Percentiles rank a stretch among this genome's conserved stretches.
These are phyloP conservation scores for Lumnitzera littorea DNA, from an alignment of 345 rosid species.

Conservation along the genomic window DNA sequence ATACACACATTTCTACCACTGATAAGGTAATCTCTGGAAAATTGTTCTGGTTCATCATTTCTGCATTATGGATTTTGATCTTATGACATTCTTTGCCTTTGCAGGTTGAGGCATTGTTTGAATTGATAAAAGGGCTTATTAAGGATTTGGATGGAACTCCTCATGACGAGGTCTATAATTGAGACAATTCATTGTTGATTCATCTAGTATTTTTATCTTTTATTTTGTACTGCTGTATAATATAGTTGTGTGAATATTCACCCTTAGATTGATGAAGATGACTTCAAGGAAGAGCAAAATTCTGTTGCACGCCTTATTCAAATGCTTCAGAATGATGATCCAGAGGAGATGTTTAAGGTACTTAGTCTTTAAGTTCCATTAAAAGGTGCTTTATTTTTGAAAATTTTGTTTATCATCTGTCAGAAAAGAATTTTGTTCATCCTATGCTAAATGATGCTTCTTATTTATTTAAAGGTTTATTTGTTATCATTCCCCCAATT, in stretches of 20 bases:
- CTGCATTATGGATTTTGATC: constrained; percentile 11
- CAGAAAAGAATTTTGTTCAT: too few species aligned
- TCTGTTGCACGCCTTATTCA: constrained; percentile 95
- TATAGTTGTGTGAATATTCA: background rate
- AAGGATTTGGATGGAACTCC: constrained; percentile 69
- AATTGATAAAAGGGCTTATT: constrained; percentile 85
- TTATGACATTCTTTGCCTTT: constrained; percentile 11
- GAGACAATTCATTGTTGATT: background rate
- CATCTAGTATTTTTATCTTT: constrained; percentile 7
- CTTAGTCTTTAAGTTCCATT: constrained; percentile 2
- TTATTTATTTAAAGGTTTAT: too few species aligned
- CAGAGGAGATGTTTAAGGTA: constrained; percentile 98
- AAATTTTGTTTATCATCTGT: too few species aligned
- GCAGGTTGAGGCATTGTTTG: constrained; percentile 91
- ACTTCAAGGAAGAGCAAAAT: constrained; percentile 95
- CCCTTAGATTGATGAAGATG: constrained; percentile 80
- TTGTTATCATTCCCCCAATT: too few species aligned
- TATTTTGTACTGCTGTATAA: constrained; percentile 5
- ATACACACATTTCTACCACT: constrained; percentile 61
- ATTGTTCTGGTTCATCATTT: background rate
- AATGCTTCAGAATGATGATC: constrained; percentile 78
- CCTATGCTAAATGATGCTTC: too few species aligned
- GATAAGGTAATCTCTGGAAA: constrained; percentile 50
- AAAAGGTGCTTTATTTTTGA: too few species aligned
- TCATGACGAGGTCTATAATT: constrained; percentile 55